phyloP scores from a whole-genome alignment of 2,329 filamentous ascomycete genomes.

The Emmonsia crescens region DNA sequence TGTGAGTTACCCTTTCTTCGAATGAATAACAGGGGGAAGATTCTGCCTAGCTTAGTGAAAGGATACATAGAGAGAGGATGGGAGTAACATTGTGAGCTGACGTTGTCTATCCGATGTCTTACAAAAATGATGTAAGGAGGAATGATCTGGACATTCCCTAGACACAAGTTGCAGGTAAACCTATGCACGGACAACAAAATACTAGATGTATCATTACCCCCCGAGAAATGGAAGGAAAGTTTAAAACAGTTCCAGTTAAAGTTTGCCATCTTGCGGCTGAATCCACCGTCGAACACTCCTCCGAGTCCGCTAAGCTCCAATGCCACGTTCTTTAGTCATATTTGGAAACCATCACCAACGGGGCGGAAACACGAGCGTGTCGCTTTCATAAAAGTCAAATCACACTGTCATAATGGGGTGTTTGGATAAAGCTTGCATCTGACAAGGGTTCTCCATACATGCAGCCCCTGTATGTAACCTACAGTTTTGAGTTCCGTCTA shows the following conservation, averaged over 20 bases:
- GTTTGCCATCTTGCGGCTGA: not conserved
- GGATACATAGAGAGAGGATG: not conserved
- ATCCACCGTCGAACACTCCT: not conserved
- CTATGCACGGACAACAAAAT: not conserved
- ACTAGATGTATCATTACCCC: not conserved
- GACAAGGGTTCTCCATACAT: not conserved
- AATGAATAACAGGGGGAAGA: not conserved
- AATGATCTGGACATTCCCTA: not conserved
- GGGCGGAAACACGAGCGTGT: not conserved
- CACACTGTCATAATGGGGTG: not conserved
- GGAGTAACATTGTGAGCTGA: not conserved
- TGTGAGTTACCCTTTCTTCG: not conserved
- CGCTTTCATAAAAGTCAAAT: not conserved
- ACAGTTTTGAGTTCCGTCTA: not conserved
- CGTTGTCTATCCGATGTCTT: not conserved
- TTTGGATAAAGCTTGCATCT: not conserved
- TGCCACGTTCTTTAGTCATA: not conserved
- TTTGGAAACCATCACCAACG: not conserved
- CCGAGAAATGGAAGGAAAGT: not conserved
- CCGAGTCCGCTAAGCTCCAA: not conserved
- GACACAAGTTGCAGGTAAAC: not conserved
- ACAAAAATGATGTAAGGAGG: not conserved
- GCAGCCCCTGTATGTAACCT: not conserved
- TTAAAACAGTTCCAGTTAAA: not conserved
- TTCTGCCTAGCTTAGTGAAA: not conserved